These are phyloP conservation scores for Aspergillus biplanus DNA, from an alignment of 495 filamentous ascomycete genomes.

Conservation along the genomic window DNA sequence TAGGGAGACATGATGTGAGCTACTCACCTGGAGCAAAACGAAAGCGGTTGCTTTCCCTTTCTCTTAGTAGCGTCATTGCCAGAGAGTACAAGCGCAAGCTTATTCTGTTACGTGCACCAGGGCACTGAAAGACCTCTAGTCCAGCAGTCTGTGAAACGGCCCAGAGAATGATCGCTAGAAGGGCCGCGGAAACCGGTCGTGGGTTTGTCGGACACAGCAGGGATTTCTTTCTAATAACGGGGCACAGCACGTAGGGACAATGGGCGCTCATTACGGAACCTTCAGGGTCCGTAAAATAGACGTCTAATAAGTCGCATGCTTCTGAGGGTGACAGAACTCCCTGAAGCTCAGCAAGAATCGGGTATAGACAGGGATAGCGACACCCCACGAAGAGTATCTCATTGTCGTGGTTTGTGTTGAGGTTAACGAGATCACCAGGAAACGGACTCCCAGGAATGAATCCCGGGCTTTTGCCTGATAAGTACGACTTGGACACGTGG, in stretches of 20 bases:
- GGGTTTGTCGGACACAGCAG: slow-evolving; percentile 34
- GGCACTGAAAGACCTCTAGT: slow-evolving; percentile 32
- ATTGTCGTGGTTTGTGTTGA: background rate
- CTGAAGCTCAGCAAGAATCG: slow-evolving; percentile 41
- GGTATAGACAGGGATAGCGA: slow-evolving; percentile 28
- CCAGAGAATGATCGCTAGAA: slow-evolving; percentile 44
- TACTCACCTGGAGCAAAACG: too few relatives aligned
- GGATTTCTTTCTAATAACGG: slow-evolving; percentile 40
- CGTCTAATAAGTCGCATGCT: slow-evolving; percentile 54
- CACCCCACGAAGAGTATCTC: background rate
- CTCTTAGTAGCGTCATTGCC: slow-evolving; percentile 27
- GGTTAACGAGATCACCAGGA: background rate
- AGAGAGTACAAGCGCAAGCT: slow-evolving; percentile 36
- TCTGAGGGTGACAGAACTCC: slow-evolving; percentile 43
- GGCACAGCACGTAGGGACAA: slow-evolving; percentile 43
- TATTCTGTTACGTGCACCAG: slow-evolving; percentile 31
- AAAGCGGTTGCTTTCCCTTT: slow-evolving; percentile 14
- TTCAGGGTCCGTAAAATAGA: slow-evolving; percentile 47
- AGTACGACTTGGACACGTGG: too few relatives aligned
- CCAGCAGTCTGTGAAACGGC: slow-evolving; percentile 45
- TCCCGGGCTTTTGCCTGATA: too few relatives aligned
- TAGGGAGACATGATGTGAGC: too few relatives aligned
- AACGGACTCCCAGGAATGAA: background rate
- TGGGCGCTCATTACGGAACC: slow-evolving; percentile 36
- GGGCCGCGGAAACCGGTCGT: slow-evolving; percentile 37